Conservation (phyloP, 176 grass and related monocot genomes). For the Oryza coarctata region DNA sequence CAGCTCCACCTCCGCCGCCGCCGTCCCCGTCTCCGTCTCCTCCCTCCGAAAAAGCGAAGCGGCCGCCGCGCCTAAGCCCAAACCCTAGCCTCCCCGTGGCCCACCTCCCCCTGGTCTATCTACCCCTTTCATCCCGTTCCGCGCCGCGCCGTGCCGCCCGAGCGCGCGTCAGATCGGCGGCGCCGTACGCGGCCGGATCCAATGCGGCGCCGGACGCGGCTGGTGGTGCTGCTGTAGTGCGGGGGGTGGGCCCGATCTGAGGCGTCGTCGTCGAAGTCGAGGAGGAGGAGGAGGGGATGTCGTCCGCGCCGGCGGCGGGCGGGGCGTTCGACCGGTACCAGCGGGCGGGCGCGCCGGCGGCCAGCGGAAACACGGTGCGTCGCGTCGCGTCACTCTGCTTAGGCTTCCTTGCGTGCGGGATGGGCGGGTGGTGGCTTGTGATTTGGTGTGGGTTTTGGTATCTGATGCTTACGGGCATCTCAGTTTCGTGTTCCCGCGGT, state of each 20-base stretch:
- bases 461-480: conserved; percentile 23
- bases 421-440: not conserved
- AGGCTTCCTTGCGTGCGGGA: conserved; percentile 43
- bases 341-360: conserved; percentile 29
- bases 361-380: conserved; percentile 61
- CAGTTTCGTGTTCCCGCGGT: conserved; percentile 20
- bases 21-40: not conserved
- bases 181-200: not conserved
- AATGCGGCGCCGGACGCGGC: conserved; percentile 1
- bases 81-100: conserved; percentile 34
- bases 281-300: conserved; percentile 32
- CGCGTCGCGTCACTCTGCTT: not conserved
- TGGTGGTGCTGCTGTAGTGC: conserved; percentile 33
- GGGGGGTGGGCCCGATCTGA: conserved; percentile 39
- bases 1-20: not conserved
- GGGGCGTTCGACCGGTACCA: conserved; percentile 61
- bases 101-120: not conserved
- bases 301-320: conserved; percentile 56
- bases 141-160: too few species aligned
- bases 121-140: not conserved
- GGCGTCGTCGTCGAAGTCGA: not conserved
- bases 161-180: conserved; percentile 15
- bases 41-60: not conserved
- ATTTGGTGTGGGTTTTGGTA: conserved; percentile 44
- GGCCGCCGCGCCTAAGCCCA: conserved; percentile 26